Percentiles rank a stretch among this genome's conserved stretches.
phyloP scores from a whole-genome alignment of 2,329 filamentous ascomycete genomes.

The Bipolaris bicolor region DNA sequence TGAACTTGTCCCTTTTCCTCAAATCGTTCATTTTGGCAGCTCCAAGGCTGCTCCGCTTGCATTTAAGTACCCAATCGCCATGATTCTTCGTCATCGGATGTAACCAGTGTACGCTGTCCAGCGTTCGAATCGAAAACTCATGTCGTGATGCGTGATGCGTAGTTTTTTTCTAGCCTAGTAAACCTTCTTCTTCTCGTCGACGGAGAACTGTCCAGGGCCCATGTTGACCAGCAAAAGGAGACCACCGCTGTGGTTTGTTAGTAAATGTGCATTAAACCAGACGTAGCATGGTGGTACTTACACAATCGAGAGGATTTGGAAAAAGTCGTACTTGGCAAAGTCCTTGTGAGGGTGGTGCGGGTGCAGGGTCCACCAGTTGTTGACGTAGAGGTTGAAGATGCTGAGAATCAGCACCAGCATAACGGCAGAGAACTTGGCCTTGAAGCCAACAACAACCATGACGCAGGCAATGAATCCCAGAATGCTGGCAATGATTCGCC shows the following conservation, averaged over 20 bases:
- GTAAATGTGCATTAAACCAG: conserved; percentile 1
- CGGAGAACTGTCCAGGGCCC: conserved; percentile 94
- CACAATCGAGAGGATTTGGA: conserved; percentile 99
- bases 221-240: conserved; percentile 97
- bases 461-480: conserved; percentile 89
- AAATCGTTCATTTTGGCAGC: conserved; percentile 5
- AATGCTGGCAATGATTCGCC: conserved; percentile 82
- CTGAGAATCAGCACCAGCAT: conserved; percentile 94
- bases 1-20: conserved; percentile 6
- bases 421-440: conserved; percentile 98
- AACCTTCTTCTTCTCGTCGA: conserved; percentile 99
- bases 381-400: conserved; percentile 94
- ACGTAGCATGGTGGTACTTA: conserved; percentile 52
- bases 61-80: conserved; percentile 18
- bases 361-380: conserved; percentile 99
- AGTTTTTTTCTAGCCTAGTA: conserved; percentile 70
- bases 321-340: conserved; percentile 99
- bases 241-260: conserved; percentile 67
- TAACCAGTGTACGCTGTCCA: conserved; percentile 26
- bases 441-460: conserved; percentile 99
- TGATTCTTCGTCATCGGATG: conserved; percentile 30
- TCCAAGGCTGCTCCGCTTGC: conserved; percentile 1
- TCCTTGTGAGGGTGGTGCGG: conserved; percentile 99
- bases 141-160: conserved; percentile 21
- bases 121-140: conserved; percentile 27